A percentile compares a stretch with the other conserved stretches of the same genome.
phyloP scores from a whole-genome alignment of 2,329 filamentous ascomycete species.

The Pseudogymnoascus pannorum region DNA sequence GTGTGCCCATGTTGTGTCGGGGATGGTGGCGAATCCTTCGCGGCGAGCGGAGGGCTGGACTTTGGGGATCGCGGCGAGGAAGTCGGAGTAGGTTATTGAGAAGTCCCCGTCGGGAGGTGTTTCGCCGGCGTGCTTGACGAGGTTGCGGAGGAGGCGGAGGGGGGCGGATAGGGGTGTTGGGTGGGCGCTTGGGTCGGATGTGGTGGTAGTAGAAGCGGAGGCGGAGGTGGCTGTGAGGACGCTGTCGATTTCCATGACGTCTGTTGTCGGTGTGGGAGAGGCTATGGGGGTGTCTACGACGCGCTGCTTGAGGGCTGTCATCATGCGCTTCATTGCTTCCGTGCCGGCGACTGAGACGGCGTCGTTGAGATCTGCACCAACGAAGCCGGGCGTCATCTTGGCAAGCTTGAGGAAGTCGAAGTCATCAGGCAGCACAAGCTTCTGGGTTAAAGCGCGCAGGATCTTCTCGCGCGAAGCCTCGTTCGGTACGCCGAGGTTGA shows the following conservation, averaged over 20 bases:
- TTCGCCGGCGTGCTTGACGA: constrained; percentile 48
- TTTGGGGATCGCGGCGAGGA: constrained; percentile 65
- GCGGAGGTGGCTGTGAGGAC: constrained; percentile 11
- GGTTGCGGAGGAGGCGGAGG: constrained; percentile 39
- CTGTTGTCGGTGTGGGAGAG: neutral
- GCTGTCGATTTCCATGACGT: constrained; percentile 29
- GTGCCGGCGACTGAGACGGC: constrained; percentile 39
- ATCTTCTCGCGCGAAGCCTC: constrained; percentile 72
- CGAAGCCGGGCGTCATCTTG: constrained; percentile 83
- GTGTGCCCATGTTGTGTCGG: constrained; percentile 86
- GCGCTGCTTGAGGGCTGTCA: constrained; percentile 26
- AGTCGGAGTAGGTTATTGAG: constrained; percentile 58
- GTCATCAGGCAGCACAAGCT: constrained; percentile 56
- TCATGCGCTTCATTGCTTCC: constrained; percentile 32
- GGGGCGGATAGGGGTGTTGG: constrained; percentile 19
- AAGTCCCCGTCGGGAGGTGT: constrained; percentile 46
- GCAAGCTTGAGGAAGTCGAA: constrained; percentile 70
- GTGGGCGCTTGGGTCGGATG: constrained; percentile 1
- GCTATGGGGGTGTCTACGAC: constrained; percentile 10
- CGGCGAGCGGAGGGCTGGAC: constrained; percentile 77
- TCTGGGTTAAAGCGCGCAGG: constrained; percentile 61
- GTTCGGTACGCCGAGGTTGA: constrained; percentile 83
- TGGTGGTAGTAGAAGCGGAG: constrained; percentile 19
- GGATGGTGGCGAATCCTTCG: constrained; percentile 91
- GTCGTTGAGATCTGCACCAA: constrained; percentile 77